These are phyloP conservation scores for Aspergillus cejpii DNA, from an alignment of 2,329 filamentous ascomycete species.

Conservation along the genomic window DNA sequence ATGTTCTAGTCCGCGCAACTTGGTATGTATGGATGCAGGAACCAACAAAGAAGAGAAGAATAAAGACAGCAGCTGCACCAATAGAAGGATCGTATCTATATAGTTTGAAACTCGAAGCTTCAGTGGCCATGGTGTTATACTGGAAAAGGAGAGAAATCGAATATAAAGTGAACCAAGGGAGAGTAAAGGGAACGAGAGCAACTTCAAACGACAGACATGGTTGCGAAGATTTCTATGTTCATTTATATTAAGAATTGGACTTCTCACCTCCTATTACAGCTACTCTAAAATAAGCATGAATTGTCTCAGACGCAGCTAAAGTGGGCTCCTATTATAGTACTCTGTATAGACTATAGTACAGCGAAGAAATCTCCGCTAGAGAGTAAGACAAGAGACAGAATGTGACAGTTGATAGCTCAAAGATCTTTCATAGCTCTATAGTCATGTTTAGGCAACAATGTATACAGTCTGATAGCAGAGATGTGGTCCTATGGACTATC, in stretches of 20 bases:
- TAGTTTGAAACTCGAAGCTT: constrained; percentile 10
- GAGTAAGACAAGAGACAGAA: too few species aligned
- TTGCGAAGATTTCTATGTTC: not conserved
- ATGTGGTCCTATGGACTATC: not conserved
- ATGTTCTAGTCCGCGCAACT: constrained; percentile 40
- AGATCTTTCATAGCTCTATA: too few species aligned
- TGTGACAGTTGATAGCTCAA: too few species aligned
- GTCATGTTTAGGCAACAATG: not conserved
- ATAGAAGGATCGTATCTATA: constrained; percentile 44
- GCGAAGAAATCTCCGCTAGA: too few species aligned
- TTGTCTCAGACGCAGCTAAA: not conserved
- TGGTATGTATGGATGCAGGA: constrained; percentile 40
- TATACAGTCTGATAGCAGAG: not conserved
- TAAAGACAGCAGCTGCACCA: constrained; percentile 43
- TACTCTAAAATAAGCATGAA: not conserved
- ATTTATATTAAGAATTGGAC: not conserved
- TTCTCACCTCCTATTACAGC: not conserved
- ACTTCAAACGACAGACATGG: not conserved
- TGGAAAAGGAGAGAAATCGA: not conserved
- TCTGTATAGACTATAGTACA: too few species aligned
- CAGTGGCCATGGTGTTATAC: not conserved
- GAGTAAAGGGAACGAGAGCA: not conserved
- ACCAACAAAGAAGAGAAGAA: constrained; percentile 41
- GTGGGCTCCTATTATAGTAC: too few species aligned
- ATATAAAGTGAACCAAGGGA: not conserved